Base-by-base conservation (phyloP, 148 eudicot genomes). In the Suaeda aralocaspica region DNA sequence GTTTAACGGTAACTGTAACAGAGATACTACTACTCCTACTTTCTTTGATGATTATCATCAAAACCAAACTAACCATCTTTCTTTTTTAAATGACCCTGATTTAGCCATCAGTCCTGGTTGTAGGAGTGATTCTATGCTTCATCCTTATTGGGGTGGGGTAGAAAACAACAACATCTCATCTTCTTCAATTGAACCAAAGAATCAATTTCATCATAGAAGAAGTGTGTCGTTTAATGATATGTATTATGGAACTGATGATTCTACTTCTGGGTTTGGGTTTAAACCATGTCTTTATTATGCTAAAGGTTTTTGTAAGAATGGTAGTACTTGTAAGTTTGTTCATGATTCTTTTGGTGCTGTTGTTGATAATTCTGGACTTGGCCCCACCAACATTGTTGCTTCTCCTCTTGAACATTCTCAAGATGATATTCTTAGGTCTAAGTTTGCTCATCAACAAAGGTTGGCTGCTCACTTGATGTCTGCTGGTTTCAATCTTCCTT, bases 261-360 rank as follows among this genome's bases (percentile, higher is more conserved):
- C 79, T 4, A 66, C 77, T 44, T 57, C 71, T 56, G 89, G 86
- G 74, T 64, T 77, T 52, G 92, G 89, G 24, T 85, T 78, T 74
- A 87, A 87, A 72, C 92, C 96, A 6, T 92, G 97, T 44, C 72
- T 81, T 84, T 86, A 87, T 69, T 89, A 57, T 60, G 74, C 89
- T 9, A 74, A 80, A 70, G 97, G 96, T 2, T 89, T 80, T 28
- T 89, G 97, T 49, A 92, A 89, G 74, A 92, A 92, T 66, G 97
- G 96, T 0, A 74, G 21, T 25, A 33, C 64, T 58, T 89, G 96
- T 67, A 86, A 86, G 76, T 92, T 92, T 51, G 76, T 80, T 56
- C 97, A 92, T 76, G 76, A 77, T 29, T 85, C 63, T 10, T 79
- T 75, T 22, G 55, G 72, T 59, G 67, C 72, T 51, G 84, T 69